Evolutionary conservation across 306 rosid genomes (phyloP), one percentile per base, ranked within the genome.

Genomic region (Herpetospermum pedunculosum): DNA sequence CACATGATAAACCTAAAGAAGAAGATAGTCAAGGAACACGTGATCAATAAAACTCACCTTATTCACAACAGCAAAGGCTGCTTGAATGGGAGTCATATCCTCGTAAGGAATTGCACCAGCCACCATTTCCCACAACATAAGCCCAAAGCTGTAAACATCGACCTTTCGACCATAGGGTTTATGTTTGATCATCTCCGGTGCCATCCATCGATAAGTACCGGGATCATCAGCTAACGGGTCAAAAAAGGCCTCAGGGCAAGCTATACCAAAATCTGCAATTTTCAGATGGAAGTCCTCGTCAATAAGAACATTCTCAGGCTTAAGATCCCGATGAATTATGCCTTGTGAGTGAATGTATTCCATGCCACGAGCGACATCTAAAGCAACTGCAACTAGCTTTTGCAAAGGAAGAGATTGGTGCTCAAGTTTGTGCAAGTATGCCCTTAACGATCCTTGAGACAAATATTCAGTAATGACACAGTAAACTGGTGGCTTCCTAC

Each of bases 151-250:
- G 78, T 95, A 92, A 47, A 95, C 97, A 38, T 95, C 99, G 9
- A 91, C 99, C 81, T 88, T 95, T 78, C 84, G 85, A 52, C 96
- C 90, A 1, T 90, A 92, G 34, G 90, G 77, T 79, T 92, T 91
- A 29, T 86, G 92, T 79, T 85, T 91, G 83, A 95, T 95, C 99
- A 95, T 88, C 87, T 95, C 99, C 0, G 99, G 99, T 48, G 99
- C 99, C 99, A 95, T 95, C 99, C 99, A 95, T 3, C 99, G 87
- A 59, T 87, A 95, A 12, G 99, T 95, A 19, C 99, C 99, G 8
- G 97, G 96, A 64, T 88, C 99, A 74, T 91, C 96, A 2, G 92
- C 88, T 80, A 92, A 82, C 7, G 87, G 73, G 78, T 91, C 97
- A 54, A 96, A 88, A 30, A 58, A 78, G 13, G 83, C 88, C 83